Base-by-base conservation (phyloP, 2,329 filamentous ascomycete genomes). In the Onygenales sp. region DNA sequence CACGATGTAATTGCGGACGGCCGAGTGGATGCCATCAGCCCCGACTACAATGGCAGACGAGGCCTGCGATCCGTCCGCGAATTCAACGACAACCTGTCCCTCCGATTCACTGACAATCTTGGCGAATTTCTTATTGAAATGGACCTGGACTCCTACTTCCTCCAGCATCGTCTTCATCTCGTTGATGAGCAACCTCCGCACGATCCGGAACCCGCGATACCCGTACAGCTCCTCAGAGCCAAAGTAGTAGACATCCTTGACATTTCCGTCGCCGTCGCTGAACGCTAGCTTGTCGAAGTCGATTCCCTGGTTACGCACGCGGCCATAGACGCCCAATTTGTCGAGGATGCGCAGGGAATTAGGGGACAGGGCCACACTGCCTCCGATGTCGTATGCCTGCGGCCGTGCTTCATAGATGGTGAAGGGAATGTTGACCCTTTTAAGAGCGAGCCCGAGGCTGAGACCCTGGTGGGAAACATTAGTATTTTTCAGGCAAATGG, bases 11-110 rank as follows among this genome's bases (percentile, higher is more conserved):
- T 66, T 70, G 2, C 80, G 72, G 0, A 83, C 77, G 0, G 66
- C 69, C 0, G 79, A 82, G 60, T 83, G 78, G 49, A 84, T 83
- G 1, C 81, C 81, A 54, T 84, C 81, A 0, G 79, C 78, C 0
- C 79, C 81, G 13, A 83, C 68, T 0, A 84, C 71, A 10, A 80
- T 60, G 2, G 66, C 58, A 0, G 77, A 75, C 0, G 59, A 63
- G 1, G 59, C 66, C 0, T 61, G 66, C 0, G 68, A 68, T 1
- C 76, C 78, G 51, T 80, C 75, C 0, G 64, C 64, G 53, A 82
- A 78, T 10, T 69, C 69, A 58, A 76, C 78, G 0, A 65, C 70
- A 0, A 81, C 75, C 0, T 62, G 61, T 0, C 70, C 53, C 0
- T 69, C 64, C 0, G 65, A 66, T 52, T 79, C 75, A 0, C 62